Evolutionary conservation across 768 basidiomycete species (phyloP).

Genomic region (Tubosaeta brunneosetosa): DNA sequence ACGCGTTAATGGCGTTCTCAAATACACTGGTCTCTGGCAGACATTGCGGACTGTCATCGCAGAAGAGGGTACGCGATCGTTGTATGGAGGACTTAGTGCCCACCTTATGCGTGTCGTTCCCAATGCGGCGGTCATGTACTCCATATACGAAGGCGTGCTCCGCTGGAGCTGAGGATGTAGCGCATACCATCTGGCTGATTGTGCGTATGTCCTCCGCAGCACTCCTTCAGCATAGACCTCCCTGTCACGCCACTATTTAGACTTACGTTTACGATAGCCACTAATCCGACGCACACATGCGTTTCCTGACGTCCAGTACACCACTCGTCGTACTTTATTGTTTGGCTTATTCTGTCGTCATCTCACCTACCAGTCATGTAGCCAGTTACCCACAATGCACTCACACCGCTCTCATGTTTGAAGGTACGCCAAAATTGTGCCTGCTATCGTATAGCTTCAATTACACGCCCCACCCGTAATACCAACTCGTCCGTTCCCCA

Average conservation of each 20-base stretch:
- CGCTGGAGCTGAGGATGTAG: conserved; percentile 42
- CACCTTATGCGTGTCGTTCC: conserved; percentile 97
- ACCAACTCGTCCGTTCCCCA: conserved; percentile 76
- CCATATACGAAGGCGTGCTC: conserved; percentile 84
- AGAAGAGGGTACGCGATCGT: conserved; percentile 81
- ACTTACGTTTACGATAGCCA: conserved; percentile 9
- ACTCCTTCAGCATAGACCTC: too few species aligned
- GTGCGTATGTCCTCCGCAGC: neutral
- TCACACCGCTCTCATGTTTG: conserved; percentile 19
- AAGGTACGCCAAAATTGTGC: neutral
- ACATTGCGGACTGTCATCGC: conserved; percentile 79
- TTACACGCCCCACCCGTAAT: conserved; percentile 45
- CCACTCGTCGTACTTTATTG: conserved; percentile 7
- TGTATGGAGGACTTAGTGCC: conserved; percentile 91
- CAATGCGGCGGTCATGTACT: conserved; percentile 96
- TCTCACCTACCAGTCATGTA: conserved; percentile 19
- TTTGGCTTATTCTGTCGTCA: conserved; percentile 13
- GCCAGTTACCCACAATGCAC: conserved; percentile 19
- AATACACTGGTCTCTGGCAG: conserved; percentile 83
- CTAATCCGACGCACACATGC: conserved; percentile 11
- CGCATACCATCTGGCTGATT: neutral
- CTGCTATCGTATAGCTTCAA: conserved; percentile 31
- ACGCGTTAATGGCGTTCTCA: conserved; percentile 65
- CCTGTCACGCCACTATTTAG: conserved; percentile 7
- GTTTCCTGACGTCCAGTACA: neutral